Conservation (phyloP, 306 rosid species). For the Coriaria nepalensis region DNA sequence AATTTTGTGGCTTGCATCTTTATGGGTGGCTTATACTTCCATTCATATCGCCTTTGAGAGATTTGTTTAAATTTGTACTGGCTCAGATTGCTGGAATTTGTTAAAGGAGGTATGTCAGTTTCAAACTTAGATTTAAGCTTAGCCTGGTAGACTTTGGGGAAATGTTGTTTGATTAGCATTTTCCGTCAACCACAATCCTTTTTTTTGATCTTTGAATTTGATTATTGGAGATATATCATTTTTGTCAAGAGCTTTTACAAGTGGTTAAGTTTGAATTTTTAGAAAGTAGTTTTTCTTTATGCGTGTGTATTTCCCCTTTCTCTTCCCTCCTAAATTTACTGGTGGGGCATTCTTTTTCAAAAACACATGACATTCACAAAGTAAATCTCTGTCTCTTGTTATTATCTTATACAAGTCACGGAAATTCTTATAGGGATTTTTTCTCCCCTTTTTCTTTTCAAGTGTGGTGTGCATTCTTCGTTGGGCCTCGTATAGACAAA, state of each 20-base stretch:
- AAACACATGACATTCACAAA: too few relatives aligned
- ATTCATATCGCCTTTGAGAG: conserved; percentile 9
- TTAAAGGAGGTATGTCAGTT: conserved; percentile 14
- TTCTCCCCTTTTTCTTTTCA: conserved; percentile 14
- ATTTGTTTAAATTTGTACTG: conserved; percentile 10
- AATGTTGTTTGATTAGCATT: too few relatives aligned
- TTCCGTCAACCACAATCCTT: too few relatives aligned
- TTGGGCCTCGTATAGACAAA: conserved; percentile 68
- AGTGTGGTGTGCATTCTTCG: conserved; percentile 88
- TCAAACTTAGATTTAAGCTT: not conserved
- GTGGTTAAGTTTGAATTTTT: too few relatives aligned
- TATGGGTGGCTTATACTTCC: not conserved
- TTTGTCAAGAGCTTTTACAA: too few relatives aligned
- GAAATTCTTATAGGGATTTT: conserved; percentile 3
- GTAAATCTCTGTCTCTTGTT: too few relatives aligned
- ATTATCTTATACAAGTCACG: too few relatives aligned
- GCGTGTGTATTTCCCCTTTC: too few relatives aligned
- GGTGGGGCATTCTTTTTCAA: too few relatives aligned
- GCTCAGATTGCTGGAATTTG: conserved; percentile 10
- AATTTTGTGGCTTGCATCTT: not conserved
- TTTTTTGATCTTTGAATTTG: not conserved
- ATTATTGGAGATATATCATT: too few relatives aligned
- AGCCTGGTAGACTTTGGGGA: not conserved
- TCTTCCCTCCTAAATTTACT: too few relatives aligned
- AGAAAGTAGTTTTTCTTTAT: too few relatives aligned